Conservation (phyloP, 768 basidiomycete genomes). For the Pleurotus pulmonarius region DNA sequence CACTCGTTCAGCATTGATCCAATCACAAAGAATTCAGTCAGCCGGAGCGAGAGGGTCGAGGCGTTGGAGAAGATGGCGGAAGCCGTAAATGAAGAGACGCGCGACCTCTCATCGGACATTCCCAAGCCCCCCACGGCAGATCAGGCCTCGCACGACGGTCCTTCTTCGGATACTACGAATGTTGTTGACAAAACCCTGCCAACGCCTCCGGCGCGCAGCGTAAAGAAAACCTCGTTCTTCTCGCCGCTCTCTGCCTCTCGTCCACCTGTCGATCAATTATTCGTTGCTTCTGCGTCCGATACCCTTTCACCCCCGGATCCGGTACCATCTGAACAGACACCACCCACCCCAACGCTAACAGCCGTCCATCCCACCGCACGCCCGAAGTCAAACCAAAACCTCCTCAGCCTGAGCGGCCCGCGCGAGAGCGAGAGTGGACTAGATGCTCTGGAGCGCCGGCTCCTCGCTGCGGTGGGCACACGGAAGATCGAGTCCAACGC, state of each 20-base stretch:
- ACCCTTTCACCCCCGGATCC: conserved; percentile 1
- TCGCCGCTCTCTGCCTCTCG: conserved; percentile 13
- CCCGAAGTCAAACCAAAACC: conserved; percentile 12
- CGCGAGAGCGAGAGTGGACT: conserved; percentile 54
- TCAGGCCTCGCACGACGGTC: neutral
- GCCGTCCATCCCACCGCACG: conserved; percentile 34
- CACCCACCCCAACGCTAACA: conserved; percentile 50
- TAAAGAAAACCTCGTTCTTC: conserved; percentile 21
- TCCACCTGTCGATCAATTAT: conserved; percentile 25
- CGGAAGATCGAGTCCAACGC: conserved; percentile 37
- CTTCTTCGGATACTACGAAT: conserved; percentile 7
- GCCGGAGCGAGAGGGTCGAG: conserved; percentile 60
- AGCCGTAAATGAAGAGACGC: conserved; percentile 36
- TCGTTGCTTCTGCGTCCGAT: conserved; percentile 8
- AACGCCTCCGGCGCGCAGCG: conserved; percentile 49
- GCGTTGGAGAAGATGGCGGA: conserved; percentile 73
- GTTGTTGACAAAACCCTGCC: conserved; percentile 58
- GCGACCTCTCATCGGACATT: conserved; percentile 36
- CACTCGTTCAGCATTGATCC: conserved; percentile 44
- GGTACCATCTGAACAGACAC: conserved; percentile 31
- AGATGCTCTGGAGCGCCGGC: conserved; percentile 66
- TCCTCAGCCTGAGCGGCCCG: conserved; percentile 17
- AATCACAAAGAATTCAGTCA: conserved; percentile 29
- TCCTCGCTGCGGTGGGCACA: conserved; percentile 74
- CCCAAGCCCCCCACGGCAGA: conserved; percentile 17